A percentile compares a stretch with the other conserved stretches of the same genome.
phyloP scores from a whole-genome alignment of 768 basidiomycete species.

The Pleurotus djamor region DNA sequence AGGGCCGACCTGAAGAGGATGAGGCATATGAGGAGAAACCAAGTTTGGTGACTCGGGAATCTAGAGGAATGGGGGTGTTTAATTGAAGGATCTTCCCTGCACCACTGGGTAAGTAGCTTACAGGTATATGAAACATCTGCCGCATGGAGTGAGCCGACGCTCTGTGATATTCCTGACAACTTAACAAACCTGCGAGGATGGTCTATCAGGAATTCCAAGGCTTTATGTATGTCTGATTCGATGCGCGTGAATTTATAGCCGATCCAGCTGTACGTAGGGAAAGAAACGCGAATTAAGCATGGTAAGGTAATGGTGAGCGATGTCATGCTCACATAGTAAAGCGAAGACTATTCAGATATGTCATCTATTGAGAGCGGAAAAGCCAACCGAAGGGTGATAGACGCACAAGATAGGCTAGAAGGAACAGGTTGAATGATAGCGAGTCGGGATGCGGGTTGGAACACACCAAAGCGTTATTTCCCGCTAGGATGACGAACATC shows the following conservation, averaged over 20 bases:
- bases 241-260: slow-evolving; percentile 44
- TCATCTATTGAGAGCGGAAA: not conserved
- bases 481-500: slow-evolving; percentile 66
- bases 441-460: not conserved
- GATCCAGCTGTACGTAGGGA: slow-evolving; percentile 36
- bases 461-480: slow-evolving; percentile 74
- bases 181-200: slow-evolving; percentile 63
- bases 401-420: slow-evolving; percentile 60
- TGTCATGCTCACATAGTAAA: slow-evolving; percentile 50
- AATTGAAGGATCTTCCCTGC: not conserved
- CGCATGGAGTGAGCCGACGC: not conserved
- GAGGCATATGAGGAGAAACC: slow-evolving; percentile 63
- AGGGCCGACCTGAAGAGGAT: slow-evolving; percentile 46
- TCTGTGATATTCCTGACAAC: not conserved
- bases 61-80: slow-evolving; percentile 15
- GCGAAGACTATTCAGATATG: slow-evolving; percentile 36
- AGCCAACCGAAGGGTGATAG: not conserved
- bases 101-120: slow-evolving; percentile 9
- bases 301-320: not conserved
- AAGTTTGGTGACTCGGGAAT: slow-evolving; percentile 75
- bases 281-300: slow-evolving; percentile 26
- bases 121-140: slow-evolving; percentile 65
- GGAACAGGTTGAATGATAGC: not conserved
- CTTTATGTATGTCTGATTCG: slow-evolving; percentile 44
- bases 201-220: slow-evolving; percentile 71